Evolutionary conservation across 371 early-diverging fungal species (phyloP).

Genomic region (Circinella minor): DNA sequence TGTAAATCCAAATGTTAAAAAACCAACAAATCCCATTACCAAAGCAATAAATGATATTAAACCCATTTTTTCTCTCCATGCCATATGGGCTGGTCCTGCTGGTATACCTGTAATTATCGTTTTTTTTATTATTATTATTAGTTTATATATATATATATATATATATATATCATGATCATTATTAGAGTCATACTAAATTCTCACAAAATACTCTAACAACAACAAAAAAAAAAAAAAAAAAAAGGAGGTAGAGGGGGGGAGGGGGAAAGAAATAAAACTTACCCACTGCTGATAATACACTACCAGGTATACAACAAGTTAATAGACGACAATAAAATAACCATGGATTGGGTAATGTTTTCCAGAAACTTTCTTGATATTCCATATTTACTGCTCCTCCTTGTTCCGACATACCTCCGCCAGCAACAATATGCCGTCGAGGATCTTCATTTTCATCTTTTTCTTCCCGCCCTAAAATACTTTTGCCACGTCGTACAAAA

Average conservation of each 20-base stretch:
- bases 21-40: conserved; percentile 60
- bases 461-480: conserved; percentile 55
- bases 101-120: conserved; percentile 39
- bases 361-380: conserved; percentile 11
- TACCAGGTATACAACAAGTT: conserved; percentile 59
- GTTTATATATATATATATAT: no score
- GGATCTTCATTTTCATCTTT: conserved; percentile 24
- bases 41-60: conserved; percentile 68
- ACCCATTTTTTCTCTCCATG: conserved; percentile 87
- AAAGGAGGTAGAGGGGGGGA: no score
- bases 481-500: conserved; percentile 42
- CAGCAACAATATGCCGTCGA: conserved; percentile 7
- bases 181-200: no score
- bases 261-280: conserved; percentile 2
- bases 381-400: conserved; percentile 10
- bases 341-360: conserved; percentile 44
- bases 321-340: conserved; percentile 52
- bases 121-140: not conserved
- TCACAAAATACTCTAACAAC: no score
- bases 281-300: conserved; percentile 17
- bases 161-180: no score
- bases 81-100: conserved; percentile 65
- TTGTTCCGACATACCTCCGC: not conserved
- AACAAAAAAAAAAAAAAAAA: no score
- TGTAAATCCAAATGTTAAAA: conserved; percentile 67